phyloP scores from a whole-genome alignment of 2,329 filamentous ascomycete genomes.

The Proliferodiscus dingleyae region DNA sequence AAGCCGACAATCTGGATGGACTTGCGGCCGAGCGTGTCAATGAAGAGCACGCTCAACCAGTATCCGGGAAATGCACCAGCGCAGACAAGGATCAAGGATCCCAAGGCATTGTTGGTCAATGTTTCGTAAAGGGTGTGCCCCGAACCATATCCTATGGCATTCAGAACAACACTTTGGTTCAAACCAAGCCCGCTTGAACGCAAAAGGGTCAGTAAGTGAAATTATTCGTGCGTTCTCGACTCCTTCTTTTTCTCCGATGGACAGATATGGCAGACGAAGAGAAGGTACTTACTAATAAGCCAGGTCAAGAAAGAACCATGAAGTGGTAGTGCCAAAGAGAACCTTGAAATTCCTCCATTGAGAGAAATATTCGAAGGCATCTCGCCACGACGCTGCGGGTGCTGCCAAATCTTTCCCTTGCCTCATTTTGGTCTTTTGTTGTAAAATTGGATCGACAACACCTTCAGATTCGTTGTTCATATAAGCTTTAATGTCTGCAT shows the following conservation, averaged over 20 bases:
- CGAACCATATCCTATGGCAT: conserved; percentile 65
- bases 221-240: too few species aligned
- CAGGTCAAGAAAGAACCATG: conserved; percentile 76
- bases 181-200: conserved; percentile 55
- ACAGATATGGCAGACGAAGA: too few species aligned
- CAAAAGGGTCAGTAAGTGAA: background rate
- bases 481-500: conserved; percentile 64
- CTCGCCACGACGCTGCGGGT: conserved; percentile 65
- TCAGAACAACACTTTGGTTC: conserved; percentile 69
- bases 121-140: conserved; percentile 61
- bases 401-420: conserved; percentile 52
- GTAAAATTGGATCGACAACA: conserved; percentile 43
- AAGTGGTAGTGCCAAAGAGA: conserved; percentile 69
- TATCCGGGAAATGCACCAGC: conserved; percentile 77
- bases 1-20: conserved; percentile 66
- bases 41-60: conserved; percentile 67
- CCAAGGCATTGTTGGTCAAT: conserved; percentile 68
- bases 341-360: conserved; percentile 67
- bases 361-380: conserved; percentile 63
- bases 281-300: conserved; percentile 47
- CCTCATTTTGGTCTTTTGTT: conserved; percentile 48
- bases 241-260: too few species aligned
- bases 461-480: conserved; percentile 44
- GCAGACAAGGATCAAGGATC: conserved; percentile 71
- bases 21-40: conserved; percentile 74